Base-by-base conservation (phyloP, 768 basidiomycete species). In the Trametes maxima region DNA sequence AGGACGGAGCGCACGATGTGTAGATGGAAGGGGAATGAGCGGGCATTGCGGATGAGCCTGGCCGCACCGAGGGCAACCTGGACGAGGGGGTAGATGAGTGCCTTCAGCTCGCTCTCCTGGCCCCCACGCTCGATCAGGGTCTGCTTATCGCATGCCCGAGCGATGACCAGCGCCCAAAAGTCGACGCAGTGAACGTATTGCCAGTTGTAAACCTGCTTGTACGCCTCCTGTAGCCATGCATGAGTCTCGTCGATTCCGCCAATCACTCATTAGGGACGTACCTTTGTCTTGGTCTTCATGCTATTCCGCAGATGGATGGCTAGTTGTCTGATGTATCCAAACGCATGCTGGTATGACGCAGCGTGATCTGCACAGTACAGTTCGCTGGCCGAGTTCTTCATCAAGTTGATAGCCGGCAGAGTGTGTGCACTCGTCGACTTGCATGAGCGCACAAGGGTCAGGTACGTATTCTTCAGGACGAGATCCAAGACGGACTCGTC, bases 151-250 rank as follows among this genome's bases (percentile, higher is more conserved):
- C 92, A 95, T 16, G 93, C 89, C 45, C 88, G 81, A 21, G 88
- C 89, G 11, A 99, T 82, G 11, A 98, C 94, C 43, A 92, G 81
- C 42, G 85, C 83, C 97, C 97, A 99, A 69, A 98, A 98, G 78
- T 99, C 97, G 65, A 99, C 79, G 60, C 87, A 92, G 73, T 99
- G 97, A 2, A 89, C 90, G 66, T 89, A 98, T 76, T 98, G 97
- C 97, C 97, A 99, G 76, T 98, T 99, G 76, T 99, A 97, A 21
- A 99, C 96, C 68, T 90, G 88, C 73, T 89, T 89, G 77, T 90
- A 95, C 10, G 93, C 87, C 66, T 98, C 95, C 89, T 94, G 22
- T 21, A 14, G 8, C 8, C 24, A 13, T 17, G 2, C 17, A 17
- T 45, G 10, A 59, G 50, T 59, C 48, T 65, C 14, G 63, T 65